These are phyloP conservation scores for Ceratocystis harringtonii DNA, from an alignment of 2,329 filamentous ascomycete genomes.

Conservation along the genomic window DNA sequence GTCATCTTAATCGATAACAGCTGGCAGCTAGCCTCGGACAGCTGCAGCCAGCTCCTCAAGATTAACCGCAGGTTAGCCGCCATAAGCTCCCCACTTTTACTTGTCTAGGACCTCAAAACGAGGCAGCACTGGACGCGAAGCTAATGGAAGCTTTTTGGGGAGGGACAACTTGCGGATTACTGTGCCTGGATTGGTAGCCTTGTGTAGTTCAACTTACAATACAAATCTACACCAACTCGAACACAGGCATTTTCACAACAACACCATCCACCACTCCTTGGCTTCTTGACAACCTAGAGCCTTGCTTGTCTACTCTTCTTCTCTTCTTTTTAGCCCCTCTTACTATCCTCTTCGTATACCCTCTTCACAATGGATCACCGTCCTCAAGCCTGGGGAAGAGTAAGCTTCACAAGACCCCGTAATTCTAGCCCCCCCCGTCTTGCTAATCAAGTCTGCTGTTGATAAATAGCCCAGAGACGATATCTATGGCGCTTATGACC, in stretches of 20 bases:
- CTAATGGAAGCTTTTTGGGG: background rate
- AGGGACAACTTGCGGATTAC: background rate
- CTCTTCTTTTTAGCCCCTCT: background rate
- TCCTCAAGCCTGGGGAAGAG: slow-evolving; percentile 58
- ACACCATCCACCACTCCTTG: background rate
- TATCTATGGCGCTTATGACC: slow-evolving; percentile 86
- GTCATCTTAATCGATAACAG: background rate
- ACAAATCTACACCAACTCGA: background rate
- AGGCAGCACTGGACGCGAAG: slow-evolving; percentile 5
- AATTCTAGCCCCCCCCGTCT: background rate
- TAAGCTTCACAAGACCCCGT: slow-evolving; percentile 30
- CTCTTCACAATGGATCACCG: slow-evolving; percentile 49
- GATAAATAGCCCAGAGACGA: slow-evolving; percentile 74
- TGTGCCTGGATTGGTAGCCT: background rate
- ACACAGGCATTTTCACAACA: background rate
- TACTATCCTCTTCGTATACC: background rate
- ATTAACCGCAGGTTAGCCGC: slow-evolving; percentile 3
- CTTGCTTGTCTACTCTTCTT: background rate
- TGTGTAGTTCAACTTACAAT: background rate
- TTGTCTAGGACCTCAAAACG: background rate
- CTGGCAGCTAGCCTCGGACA: background rate
- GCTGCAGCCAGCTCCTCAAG: background rate
- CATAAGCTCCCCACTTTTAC: background rate
- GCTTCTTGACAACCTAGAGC: background rate
- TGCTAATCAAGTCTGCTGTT: slow-evolving; percentile 17